Evolutionary conservation across 2,329 filamentous ascomycete species (phyloP), one percentile per base, ranked within the genome.

Genomic region (Dendrostoma leiphaemia): DNA sequence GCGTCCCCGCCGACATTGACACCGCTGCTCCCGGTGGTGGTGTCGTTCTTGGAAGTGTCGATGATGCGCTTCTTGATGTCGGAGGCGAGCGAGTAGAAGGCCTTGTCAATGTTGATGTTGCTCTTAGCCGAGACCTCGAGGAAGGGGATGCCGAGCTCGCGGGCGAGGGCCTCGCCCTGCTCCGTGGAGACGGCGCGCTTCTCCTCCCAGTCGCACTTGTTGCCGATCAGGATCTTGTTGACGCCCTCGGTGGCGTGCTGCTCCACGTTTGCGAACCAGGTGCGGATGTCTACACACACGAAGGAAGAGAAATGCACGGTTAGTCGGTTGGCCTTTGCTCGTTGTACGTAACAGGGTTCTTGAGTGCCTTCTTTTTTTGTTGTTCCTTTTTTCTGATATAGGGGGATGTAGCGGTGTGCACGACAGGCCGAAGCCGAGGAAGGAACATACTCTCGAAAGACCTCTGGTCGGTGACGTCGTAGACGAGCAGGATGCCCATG

Each of bases 181-280:
- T 97, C 92, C 57, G 89, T 96, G 47, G 90, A 91, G 38, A 99
- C 89, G 52, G 90, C 91, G 63, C 94, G 88, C 82, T 97, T 97
- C 77, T 99, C 94, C 75, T 97, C 94, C 94, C 94, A 97, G 75
- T 99, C 94, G 77, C 94, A 99, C 78, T 99, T 99, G 83, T 99
- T 99, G 71, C 94, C 94, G 64, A 99, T 97, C 62, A 99, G 84
- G 69, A 99, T 97, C 82, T 97, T 99, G 85, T 97, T 97, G 69
- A 99, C 94, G 67, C 94, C 94, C 77, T 97, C 94, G 66, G 91
- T 96, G 56, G 94, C 94, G 76, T 99, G 92, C 74, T 96, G 92
- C 73, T 97, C 92, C 64, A 97, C 92, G 76, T 99, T 97, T 69
- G 92, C 92, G 78, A 99, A 99, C 94, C 94, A 99, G 63, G 94